phyloP scores from a whole-genome alignment of 495 filamentous ascomycete species.

The Penicillium salamii region DNA sequence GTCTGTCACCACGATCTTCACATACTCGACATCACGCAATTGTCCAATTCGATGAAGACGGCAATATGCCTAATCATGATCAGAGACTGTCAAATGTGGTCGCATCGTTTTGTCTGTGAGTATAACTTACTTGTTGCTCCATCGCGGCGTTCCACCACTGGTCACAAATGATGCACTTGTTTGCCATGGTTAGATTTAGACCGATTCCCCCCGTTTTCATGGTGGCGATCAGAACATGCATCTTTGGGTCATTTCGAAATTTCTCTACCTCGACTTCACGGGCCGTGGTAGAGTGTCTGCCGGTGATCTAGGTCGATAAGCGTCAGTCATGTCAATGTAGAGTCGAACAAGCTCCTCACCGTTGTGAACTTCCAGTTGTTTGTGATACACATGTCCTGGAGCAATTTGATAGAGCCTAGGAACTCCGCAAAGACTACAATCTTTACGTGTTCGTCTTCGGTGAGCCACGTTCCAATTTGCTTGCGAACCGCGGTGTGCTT shows the following conservation, averaged over 20 bases:
- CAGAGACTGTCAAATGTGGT: too few species aligned
- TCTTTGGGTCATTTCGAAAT: slow-evolving; percentile 24
- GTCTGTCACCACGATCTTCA: background rate
- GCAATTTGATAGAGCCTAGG: slow-evolving; percentile 25
- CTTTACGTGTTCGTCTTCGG: slow-evolving; percentile 27
- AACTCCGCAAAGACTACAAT: slow-evolving; percentile 46
- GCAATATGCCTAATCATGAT: slow-evolving; percentile 1
- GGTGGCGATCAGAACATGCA: slow-evolving; percentile 40
- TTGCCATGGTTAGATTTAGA: slow-evolving; percentile 54
- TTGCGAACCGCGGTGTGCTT: slow-evolving; percentile 29
- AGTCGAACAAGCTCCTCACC: too few species aligned
- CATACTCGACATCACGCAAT: background rate
- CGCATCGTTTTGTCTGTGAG: too few species aligned
- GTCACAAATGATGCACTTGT: slow-evolving; percentile 56
- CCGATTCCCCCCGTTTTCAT: slow-evolving; percentile 47
- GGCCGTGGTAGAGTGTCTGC: slow-evolving; percentile 19
- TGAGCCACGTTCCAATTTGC: slow-evolving; percentile 32
- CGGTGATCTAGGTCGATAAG: slow-evolving; percentile 24
- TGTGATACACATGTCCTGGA: slow-evolving; percentile 23
- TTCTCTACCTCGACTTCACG: slow-evolving; percentile 29
- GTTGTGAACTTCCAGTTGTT: slow-evolving; percentile 23
- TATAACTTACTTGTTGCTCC: slow-evolving; percentile 45
- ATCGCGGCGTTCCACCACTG: slow-evolving; percentile 58
- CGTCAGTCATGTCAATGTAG: too few species aligned
- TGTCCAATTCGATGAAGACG: background rate